phyloP scores from a whole-genome alignment of 2,329 filamentous ascomycete species.

The Leptographium galeiforme region DNA sequence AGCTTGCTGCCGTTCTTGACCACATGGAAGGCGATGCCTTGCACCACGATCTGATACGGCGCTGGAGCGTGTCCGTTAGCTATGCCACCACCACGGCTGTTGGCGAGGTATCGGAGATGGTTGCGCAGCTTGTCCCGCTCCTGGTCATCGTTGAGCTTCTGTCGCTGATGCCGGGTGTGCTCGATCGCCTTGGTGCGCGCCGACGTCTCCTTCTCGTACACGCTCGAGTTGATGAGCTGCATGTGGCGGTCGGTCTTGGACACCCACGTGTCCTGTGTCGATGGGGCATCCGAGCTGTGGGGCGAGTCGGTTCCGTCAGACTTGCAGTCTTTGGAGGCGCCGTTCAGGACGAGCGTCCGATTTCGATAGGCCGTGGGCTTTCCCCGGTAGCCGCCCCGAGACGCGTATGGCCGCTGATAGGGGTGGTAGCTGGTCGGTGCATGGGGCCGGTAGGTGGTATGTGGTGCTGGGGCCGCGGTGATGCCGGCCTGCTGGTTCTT shows the following conservation, averaged over 20 bases:
- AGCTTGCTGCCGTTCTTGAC: conserved; percentile 72
- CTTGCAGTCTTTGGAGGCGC: conserved; percentile 15
- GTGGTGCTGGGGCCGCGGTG: conserved; percentile 12
- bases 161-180: conserved; percentile 47
- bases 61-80: conserved; percentile 13
- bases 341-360: conserved; percentile 52
- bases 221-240: conserved; percentile 68
- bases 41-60: conserved; percentile 49
- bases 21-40: conserved; percentile 62
- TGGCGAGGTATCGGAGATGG: conserved; percentile 26
- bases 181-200: conserved; percentile 58
- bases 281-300: conserved; percentile 5
- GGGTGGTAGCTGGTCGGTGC: conserved; percentile 11
- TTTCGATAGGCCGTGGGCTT: conserved; percentile 27
- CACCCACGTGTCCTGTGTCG: conserved; percentile 40
- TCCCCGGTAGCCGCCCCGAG: conserved; percentile 19
- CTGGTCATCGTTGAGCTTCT: conserved; percentile 36
- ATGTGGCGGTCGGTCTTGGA: conserved; percentile 63
- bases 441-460: conserved; percentile 7
- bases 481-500: conserved; percentile 47
- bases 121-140: conserved; percentile 46
- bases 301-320: conserved; percentile 15
- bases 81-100: conserved; percentile 9
- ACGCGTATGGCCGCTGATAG: conserved; percentile 17
- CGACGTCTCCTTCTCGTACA: conserved; percentile 63